Evolutionary conservation across 2,329 filamentous ascomycete species (phyloP), one percentile per base, ranked within the genome.

Genomic region (Geosmithia flava): DNA sequence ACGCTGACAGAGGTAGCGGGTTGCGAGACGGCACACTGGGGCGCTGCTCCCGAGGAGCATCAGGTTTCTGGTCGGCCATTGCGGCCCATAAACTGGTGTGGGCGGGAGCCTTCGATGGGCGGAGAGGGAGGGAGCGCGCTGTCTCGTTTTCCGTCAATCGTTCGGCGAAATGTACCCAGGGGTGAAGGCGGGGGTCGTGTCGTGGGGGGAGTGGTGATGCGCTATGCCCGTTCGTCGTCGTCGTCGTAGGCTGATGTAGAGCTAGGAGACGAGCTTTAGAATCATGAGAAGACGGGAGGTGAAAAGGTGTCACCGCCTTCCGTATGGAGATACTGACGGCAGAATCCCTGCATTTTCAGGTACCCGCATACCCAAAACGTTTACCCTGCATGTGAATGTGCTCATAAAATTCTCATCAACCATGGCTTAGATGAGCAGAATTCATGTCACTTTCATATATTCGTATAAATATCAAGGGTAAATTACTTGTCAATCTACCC

Each of bases 1-100:
- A 75, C 11, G 87, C 80, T 23, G 87, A 90, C 49, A 96, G 74
- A 27, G 90, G 90, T 42, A 95, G 70, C 16, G 90, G 90, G 59
- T 91, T 93, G 55, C 80, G 77, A 42, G 79, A 81, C 20, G 80
- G 81, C 59, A 80, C 68, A 20, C 60, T 60, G 47, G 62, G 57
- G 50, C 62, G 57, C 49, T 61, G 59, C 54, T 61, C 53, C 48
- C 62, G 56, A 37, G 66, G 62, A 42, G 63, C 54, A 54, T 63
- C 59, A 54, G 63, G 53, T 42, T 57, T 55, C 50, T 60, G 54
- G 44, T 59, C 52, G 45, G 63, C 61, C 64, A 66, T 66, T 53
- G 56, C 51, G 55, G 60, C 59, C 33, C 59, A 57, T 62, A 49
- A 17, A 20, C 20, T 41, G 30, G 46, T 19, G 4, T 27, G 23